These are phyloP conservation scores for Bruguiera sexangula DNA, from an alignment of 345 rosid species.

Conservation along the genomic window DNA sequence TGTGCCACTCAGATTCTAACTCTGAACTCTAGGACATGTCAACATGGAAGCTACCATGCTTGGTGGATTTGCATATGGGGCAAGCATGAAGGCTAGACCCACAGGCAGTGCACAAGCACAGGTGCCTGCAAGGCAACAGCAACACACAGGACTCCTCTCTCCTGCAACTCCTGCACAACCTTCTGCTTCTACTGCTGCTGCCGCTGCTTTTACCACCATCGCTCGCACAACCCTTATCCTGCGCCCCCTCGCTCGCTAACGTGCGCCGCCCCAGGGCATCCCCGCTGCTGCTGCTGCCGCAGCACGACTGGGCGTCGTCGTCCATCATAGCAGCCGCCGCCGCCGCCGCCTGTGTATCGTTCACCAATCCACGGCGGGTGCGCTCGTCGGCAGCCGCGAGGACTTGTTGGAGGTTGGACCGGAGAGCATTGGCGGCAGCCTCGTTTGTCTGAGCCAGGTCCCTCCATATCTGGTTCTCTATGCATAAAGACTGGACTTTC, in stretches of 20 bases:
- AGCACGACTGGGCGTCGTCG: conserved; percentile 76
- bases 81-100: conserved; percentile 58
- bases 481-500: conserved; percentile 48
- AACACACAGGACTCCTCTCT: conserved; percentile 65
- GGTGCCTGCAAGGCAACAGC: conserved; percentile 82
- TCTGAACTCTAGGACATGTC: conserved; percentile 35
- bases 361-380: conserved; percentile 28
- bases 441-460: conserved; percentile 74
- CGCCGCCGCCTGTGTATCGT: conserved; percentile 15
- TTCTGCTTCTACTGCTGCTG: too few relatives aligned
- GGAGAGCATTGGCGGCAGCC: conserved; percentile 67
- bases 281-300: conserved; percentile 41
- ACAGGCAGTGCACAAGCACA: conserved; percentile 63
- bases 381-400: conserved; percentile 32
- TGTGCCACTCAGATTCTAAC: conserved; percentile 3
- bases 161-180: conserved; percentile 57
- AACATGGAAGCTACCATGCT: conserved; percentile 64
- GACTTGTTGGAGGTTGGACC: conserved; percentile 60
- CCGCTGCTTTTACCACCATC: too few relatives aligned
- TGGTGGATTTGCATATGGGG: conserved; percentile 65
- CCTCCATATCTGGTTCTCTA: conserved; percentile 84
- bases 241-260: conserved; percentile 15
- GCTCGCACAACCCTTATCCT: neutral
- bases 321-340: conserved; percentile 26
- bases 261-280: conserved; percentile 16